These are phyloP conservation scores for Chaetomium fimeti DNA, from an alignment of 495 filamentous ascomycete species.

Conservation along the genomic window DNA sequence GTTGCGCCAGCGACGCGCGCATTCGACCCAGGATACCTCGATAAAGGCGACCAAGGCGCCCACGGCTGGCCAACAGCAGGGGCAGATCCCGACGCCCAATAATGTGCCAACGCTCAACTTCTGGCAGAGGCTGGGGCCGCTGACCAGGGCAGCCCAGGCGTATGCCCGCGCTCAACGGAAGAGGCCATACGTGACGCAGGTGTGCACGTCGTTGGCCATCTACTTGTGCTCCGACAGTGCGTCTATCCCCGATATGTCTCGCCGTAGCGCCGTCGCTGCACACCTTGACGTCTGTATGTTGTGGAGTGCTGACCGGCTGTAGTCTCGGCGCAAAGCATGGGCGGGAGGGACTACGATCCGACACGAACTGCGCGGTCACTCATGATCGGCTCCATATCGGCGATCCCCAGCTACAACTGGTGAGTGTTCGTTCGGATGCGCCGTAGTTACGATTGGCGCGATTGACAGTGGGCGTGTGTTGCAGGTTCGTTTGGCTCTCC, in stretches of 20 bases:
- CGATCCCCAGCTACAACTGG: constrained; percentile 81
- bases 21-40: constrained; percentile 28
- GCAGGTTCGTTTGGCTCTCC: constrained; percentile 78
- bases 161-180: constrained; percentile 69
- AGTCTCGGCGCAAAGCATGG: constrained; percentile 69
- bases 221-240: constrained; percentile 70
- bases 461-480: neutral
- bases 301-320: constrained; percentile 13
- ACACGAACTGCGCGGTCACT: constrained; percentile 67
- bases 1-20: constrained; percentile 29
- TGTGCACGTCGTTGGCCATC: constrained; percentile 70
- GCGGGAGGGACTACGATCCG: constrained; percentile 64
- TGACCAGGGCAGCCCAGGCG: constrained; percentile 61
- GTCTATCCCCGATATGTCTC: neutral
- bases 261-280: neutral
- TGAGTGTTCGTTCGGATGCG: constrained; percentile 38
- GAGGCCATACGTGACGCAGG: constrained; percentile 73
- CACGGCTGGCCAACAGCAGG: constrained; percentile 31
- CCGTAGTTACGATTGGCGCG: neutral
- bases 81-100: constrained; percentile 45
- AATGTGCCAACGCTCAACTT: constrained; percentile 47
- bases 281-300: neutral
- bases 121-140: constrained; percentile 55
- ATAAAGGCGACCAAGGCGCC: constrained; percentile 18
- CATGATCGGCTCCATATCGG: constrained; percentile 65